These are phyloP conservation scores for Saccharomyces hybrid DNA, from an alignment of 1,139 yeast genomes.

Conservation along the genomic window DNA sequence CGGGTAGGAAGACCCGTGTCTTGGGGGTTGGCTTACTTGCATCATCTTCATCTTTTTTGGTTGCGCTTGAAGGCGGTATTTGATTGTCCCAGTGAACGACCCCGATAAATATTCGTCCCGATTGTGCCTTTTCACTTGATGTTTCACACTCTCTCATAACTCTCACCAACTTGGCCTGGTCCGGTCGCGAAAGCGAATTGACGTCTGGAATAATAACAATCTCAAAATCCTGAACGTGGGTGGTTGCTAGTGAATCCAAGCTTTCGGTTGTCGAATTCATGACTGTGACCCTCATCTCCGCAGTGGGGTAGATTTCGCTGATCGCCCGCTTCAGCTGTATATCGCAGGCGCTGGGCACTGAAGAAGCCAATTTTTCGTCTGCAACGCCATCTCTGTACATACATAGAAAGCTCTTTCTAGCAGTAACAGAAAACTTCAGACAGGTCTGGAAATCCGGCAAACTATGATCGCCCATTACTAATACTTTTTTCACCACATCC, in stretches of 20 bases:
- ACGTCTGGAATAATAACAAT: slow-evolving; percentile 3
- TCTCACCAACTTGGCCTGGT: slow-evolving; percentile 6
- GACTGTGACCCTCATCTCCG: neutral
- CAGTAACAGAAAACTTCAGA: slow-evolving; percentile 14
- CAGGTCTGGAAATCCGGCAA: slow-evolving; percentile 17
- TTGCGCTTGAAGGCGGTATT: neutral
- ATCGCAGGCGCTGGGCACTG: neutral
- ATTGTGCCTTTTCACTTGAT: neutral
- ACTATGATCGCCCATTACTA: neutral
- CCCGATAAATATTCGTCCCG: slow-evolving; percentile 14
- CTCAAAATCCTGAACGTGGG: neutral
- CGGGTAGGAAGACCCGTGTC: slow-evolving; percentile 3
- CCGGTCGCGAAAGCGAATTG: slow-evolving; percentile 1
- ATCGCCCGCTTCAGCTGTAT: neutral
- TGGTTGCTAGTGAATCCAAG: neutral
- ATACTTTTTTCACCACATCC: neutral
- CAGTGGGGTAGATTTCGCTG: neutral
- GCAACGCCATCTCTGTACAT: slow-evolving; percentile 2
- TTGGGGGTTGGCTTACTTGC: neutral
- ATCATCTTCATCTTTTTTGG: neutral
- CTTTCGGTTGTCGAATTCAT: neutral
- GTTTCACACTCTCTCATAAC: slow-evolving; percentile 5
- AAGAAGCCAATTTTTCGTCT: neutral
- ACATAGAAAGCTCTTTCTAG: slow-evolving; percentile 15
- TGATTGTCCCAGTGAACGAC: slow-evolving; percentile 11